phyloP scores from a whole-genome alignment of 108 stramenopile genomes.

The Nitzschia sp. region DNA sequence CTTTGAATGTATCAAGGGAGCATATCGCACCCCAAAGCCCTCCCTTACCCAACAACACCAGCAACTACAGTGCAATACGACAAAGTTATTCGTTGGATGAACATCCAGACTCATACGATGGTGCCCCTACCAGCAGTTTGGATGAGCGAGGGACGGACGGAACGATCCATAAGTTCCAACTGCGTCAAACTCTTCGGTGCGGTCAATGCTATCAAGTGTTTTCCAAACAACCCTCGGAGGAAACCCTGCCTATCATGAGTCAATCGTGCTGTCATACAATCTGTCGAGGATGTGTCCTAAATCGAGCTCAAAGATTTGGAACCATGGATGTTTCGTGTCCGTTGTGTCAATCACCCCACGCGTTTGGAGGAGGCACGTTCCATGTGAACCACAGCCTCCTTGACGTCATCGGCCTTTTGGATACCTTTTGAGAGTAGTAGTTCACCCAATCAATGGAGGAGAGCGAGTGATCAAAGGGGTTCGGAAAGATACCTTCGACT shows the following conservation, averaged over 20 bases:
- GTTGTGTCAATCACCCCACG: constrained; percentile 13
- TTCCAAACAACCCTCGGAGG: constrained; percentile 4
- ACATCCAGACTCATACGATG: no score
- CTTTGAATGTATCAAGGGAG: not conserved
- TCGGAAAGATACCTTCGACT: no score
- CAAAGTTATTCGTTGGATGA: no score
- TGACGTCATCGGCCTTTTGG: constrained; percentile 17
- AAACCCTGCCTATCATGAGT: constrained; percentile 22
- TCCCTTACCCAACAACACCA: no score
- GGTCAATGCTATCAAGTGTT: constrained; percentile 15
- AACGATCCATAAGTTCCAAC: constrained; percentile 22
- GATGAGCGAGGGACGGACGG: not conserved
- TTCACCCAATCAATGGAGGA: no score
- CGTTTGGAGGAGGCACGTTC: constrained; percentile 19
- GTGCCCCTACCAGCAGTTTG: no score
- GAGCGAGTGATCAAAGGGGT: not conserved
- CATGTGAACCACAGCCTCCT: constrained; percentile 29
- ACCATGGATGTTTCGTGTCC: constrained; percentile 19
- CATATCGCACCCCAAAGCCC: no score
- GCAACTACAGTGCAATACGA: no score
- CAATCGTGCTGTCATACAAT: constrained; percentile 30
- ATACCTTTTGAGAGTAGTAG: not conserved
- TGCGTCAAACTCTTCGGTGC: constrained; percentile 25
- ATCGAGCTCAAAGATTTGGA: not conserved
- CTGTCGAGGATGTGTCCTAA: constrained; percentile 25